Conservation (phyloP, 352 stramenopile species). For the Globisporangium yorkense region DNA sequence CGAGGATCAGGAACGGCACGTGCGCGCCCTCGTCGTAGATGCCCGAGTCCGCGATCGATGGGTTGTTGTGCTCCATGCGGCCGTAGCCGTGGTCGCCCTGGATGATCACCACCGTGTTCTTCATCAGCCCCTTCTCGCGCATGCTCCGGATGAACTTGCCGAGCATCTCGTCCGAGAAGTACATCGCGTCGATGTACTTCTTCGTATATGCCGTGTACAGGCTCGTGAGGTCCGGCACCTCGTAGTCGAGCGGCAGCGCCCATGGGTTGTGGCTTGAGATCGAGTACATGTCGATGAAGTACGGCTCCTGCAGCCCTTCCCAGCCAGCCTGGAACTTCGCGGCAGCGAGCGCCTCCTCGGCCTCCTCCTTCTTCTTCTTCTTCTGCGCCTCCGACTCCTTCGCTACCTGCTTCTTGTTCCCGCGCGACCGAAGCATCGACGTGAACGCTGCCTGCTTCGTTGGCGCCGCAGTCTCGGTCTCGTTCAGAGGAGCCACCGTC, state of each 20-base stretch:
- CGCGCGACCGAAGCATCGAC: not conserved
- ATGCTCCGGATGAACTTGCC: constrained; percentile 48
- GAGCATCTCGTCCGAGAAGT: constrained; percentile 64
- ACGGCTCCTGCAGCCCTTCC: constrained; percentile 58
- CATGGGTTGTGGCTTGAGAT: constrained; percentile 72
- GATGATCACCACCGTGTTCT: constrained; percentile 71
- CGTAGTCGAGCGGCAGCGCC: constrained; percentile 41
- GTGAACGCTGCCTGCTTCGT: not conserved
- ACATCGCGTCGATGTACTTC: constrained; percentile 64
- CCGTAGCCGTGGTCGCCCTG: constrained; percentile 64
- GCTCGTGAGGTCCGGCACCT: constrained; percentile 35
- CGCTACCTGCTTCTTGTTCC: not conserved
- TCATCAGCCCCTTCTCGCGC: constrained; percentile 51
- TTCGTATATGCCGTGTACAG: constrained; percentile 65
- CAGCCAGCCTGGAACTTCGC: constrained; percentile 21
- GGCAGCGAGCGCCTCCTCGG: too few species aligned
- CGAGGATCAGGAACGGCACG: constrained; percentile 60
- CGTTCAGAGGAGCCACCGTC: not conserved
- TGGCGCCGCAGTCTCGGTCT: not conserved
- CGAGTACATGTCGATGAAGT: constrained; percentile 78
- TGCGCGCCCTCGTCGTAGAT: constrained; percentile 60
- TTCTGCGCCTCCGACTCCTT: not conserved
- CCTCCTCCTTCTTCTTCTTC: not conserved
- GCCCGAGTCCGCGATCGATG: constrained; percentile 49
- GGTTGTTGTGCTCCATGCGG: constrained; percentile 66